phyloP scores from a whole-genome alignment of 1,139 yeast species.

The Yamadazyma sp. region DNA sequence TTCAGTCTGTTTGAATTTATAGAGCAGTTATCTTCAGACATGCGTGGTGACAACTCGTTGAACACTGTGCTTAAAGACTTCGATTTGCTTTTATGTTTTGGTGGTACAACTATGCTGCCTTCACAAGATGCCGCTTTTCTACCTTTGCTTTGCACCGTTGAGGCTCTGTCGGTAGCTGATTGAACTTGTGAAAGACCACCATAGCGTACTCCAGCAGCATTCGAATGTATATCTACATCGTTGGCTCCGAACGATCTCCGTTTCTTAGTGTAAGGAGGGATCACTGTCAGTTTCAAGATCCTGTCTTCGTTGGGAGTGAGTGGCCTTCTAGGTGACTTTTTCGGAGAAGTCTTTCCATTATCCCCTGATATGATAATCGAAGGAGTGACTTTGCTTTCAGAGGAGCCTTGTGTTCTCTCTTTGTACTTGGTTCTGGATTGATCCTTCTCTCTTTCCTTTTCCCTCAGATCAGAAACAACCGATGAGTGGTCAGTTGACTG shows the following conservation, averaged over 20 bases:
- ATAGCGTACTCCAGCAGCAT: too few species aligned
- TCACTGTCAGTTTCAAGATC: conserved; percentile 28
- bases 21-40: conserved; percentile 11
- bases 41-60: conserved; percentile 12
- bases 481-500: conserved; percentile 38
- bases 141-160: too few species aligned
- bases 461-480: conserved; percentile 20
- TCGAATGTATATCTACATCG: too few species aligned
- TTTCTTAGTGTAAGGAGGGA: conserved; percentile 22
- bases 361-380: conserved; percentile 20
- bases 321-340: conserved; percentile 24
- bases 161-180: too few species aligned
- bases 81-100: conserved; percentile 11
- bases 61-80: conserved; percentile 14
- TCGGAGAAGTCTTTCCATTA: conserved; percentile 8
- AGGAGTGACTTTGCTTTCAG: conserved; percentile 17
- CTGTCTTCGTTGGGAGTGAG: conserved; percentile 31
- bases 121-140: too few species aligned
- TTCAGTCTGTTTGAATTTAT: conserved; percentile 12
- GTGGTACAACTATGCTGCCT: not conserved
- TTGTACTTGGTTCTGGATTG: not conserved
- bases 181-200: too few species aligned
- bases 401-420: conserved; percentile 2
- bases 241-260: not conserved
- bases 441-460: conserved; percentile 5